Evolutionary conservation across 140 eudicot species (phyloP), one percentile per base, ranked within the genome.

Genomic region (Bidens hawaiensis): DNA sequence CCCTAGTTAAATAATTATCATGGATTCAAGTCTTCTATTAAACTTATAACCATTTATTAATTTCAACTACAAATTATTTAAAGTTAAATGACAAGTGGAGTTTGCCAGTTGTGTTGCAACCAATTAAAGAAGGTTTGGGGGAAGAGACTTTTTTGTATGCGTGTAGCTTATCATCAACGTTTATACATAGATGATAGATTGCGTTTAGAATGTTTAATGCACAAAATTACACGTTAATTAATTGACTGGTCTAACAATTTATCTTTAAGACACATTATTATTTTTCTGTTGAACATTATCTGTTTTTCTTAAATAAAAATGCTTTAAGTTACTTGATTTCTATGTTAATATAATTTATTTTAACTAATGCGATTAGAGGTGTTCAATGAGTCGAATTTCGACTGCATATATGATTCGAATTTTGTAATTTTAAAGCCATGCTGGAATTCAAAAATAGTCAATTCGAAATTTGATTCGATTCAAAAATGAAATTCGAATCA

Each of bases 111-210:
- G 64, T 38, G 53, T 67, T 67, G 26, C 41, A 42, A 56, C 65
- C 73, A 68, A 67, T 49, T 21, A 50, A 34, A 22, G 21, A 50
- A 6, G 64, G 27, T 15, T 50, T 51, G 25, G 31, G 28, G 19
- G 14, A 43, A 68, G 65, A 68, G 74, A 56, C 57, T 41, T 13
- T 68, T 30, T 23, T 25, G 63, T 6, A 2, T 54, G 21, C 75
- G 69, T 48, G 75, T 70, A 60, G 69, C 69, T 60, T 70, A 48
- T 60, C 45, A 62, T 24, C 22, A 60, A 70, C n/a, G 75, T 21
- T 16, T 70, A 38, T 36, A 48, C 62, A 34, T 48, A 70, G 75
- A 70, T 70, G 53, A 34, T 48, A 70, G 75, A 70, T 70, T 70
- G 75, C 69, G 54, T 60, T 70, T 50, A 60, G 69, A 49, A 70